Base-by-base conservation (phyloP, 352 stramenopile genomes). In the Pythium utonaiense region DNA sequence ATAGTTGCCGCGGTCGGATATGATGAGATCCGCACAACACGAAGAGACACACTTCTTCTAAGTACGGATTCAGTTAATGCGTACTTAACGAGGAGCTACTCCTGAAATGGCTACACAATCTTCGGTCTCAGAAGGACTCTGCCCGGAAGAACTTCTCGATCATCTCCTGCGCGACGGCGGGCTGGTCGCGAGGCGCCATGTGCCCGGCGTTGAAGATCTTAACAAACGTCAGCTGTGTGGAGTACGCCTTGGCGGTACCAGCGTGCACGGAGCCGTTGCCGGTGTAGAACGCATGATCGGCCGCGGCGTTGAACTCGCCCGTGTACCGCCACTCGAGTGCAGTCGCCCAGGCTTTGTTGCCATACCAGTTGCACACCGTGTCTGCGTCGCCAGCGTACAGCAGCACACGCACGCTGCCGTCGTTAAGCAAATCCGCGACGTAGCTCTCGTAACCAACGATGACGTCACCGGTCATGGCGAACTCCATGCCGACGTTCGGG, bases 331-430 rank as follows among this genome's bases (percentile, higher is more conserved):
- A 98, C 21, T 96, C 75, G 38, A 98, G 73, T 13, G 67, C 79
- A 4, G 83, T 66, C 3, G 88, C 95, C 91, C 89, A 98, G 9
- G 91, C 91, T 56, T 93, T 64, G 66, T 97, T 97, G 34, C 93
- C 94, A 40, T 97, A 61, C 73, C 95, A 98, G 67, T 98, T 98
- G 75, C 88, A 97, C 62, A 98, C 96, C 61, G 96, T 97, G 68
- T 98, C 94, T 14, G 87, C 72, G 71, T 98, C 94, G 54, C 94
- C 94, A n/a, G 84, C 88, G 73, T 98, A 98, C 48, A 98, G 88
- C 19, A 98, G 71, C 16, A 95, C 87, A 16, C 69, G 73, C 25
- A 80, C 40, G 40, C 22, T 24, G 30, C 53, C 67, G 27, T 60
- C 59, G 24, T 77, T 67, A 13, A 98, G 72, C 58, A 98, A 64